Base-by-base conservation (phyloP, 1,284 basidiomycete species). In the Amylostereum chailletii region DNA sequence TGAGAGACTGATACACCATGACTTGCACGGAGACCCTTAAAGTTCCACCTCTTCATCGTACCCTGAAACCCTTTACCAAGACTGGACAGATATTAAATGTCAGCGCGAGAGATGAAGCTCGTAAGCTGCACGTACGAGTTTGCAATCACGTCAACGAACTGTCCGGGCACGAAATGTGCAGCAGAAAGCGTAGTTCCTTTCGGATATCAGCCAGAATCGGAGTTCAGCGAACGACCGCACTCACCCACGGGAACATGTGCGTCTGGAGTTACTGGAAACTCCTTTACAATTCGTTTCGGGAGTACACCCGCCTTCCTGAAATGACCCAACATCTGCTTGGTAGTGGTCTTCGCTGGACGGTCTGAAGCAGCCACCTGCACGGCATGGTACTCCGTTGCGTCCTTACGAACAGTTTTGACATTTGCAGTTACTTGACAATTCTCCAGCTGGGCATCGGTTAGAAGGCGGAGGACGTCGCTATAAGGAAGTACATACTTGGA, bases 11-110 rank as follows among this genome's bases (percentile, higher is more conserved):
- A 98, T 45, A 92, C 90, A 88, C 96, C 96, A 67, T 99, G 96
- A 67, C 91, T 91, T 2, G 93, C 94, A 50, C 86, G 81, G 34
- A 94, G 71, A 71, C 96, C 96, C 60, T 85, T 80, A 71, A 96
- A 99, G 43, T 87, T 86, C 83, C 92, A 94, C 44, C 93, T 78
- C 69, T 99, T 99, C 96, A 99, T 99, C 42, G 79, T 85, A 63
- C 96, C 96, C 58, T 93, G 89, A 69, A 95, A 98, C 19, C 96
- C 96, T 68, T 98, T 98, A 27, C 96, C 96, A 56, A 94, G 88
- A 3, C 93, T 96, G 58, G 19, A 19, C 19, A 19, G 4, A 55
- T 31, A 47, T 43, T n/a, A 54, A 51, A 52, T 38, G 26, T 51
- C 48, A 42, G 54, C 26, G 10, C 11, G 9, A 11, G 9, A 46